Percentiles rank a stretch among this genome's conserved stretches.
phyloP scores from a whole-genome alignment of 2,329 filamentous ascomycete species.

The Colletotrichum cereale region DNA sequence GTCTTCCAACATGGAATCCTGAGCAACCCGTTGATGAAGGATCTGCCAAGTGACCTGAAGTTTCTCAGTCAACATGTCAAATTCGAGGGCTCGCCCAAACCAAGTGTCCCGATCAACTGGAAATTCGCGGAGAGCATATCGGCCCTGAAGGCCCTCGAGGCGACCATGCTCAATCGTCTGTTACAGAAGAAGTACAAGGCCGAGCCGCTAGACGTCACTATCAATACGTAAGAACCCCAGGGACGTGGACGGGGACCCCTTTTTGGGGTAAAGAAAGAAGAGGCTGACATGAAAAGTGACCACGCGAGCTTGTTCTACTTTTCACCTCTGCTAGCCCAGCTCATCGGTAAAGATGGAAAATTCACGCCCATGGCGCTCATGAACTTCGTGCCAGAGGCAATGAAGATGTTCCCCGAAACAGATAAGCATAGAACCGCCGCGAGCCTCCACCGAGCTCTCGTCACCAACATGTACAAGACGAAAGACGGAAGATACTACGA shows the following conservation, averaged over 20 bases:
- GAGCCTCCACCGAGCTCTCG: conserved; percentile 24
- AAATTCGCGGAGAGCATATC: conserved; percentile 66
- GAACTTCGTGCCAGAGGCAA: conserved; percentile 25
- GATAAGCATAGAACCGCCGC: conserved; percentile 27
- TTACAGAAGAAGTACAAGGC: conserved; percentile 59
- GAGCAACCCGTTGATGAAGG: conserved; percentile 31
- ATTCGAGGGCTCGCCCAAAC: conserved; percentile 58
- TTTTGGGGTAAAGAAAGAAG: too few relatives aligned
- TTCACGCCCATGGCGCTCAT: conserved; percentile 32
- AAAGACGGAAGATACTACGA: conserved; percentile 44
- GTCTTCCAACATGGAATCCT: conserved; percentile 26
- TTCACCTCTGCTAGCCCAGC: conserved; percentile 26
- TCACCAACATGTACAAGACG: conserved; percentile 47
- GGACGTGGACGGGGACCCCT: background rate
- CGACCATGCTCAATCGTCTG: conserved; percentile 58
- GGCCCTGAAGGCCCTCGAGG: conserved; percentile 62
- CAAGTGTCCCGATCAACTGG: conserved; percentile 67
- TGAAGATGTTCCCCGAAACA: conserved; percentile 34
- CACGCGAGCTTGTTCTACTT: conserved; percentile 38
- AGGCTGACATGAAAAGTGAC: conserved; percentile 29
- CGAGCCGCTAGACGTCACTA: conserved; percentile 54
- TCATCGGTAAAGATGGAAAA: conserved; percentile 30
- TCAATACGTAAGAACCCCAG: conserved; percentile 55
- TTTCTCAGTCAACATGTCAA: conserved; percentile 44
- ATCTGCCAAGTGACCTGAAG: conserved; percentile 24